phyloP scores from a whole-genome alignment of 177 flowering plant genomes.

The Telopea speciosissima region DNA sequence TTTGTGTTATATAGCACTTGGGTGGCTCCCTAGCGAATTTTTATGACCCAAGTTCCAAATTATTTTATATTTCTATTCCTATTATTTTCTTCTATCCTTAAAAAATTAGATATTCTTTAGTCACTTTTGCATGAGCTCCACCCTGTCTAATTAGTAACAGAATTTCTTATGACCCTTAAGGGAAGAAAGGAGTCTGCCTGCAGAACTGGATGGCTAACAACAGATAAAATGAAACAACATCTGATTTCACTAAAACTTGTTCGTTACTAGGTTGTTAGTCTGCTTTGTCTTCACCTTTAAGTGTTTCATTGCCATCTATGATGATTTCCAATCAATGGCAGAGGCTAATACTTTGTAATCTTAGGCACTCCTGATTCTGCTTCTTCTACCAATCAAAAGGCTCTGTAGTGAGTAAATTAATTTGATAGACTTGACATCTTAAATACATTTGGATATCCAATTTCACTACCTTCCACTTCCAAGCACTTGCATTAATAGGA shows the following conservation, averaged over 20 bases:
- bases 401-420: neutral
- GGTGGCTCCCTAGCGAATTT: too few relatives aligned
- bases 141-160: neutral
- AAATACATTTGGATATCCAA: too few relatives aligned
- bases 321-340: neutral
- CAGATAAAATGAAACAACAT: neutral
- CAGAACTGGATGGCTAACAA: neutral
- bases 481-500: neutral
- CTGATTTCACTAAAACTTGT: neutral
- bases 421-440: neutral
- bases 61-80: too few relatives aligned
- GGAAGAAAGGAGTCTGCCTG: neutral
- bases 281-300: neutral
- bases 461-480: neutral
- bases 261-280: neutral
- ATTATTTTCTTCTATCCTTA: too few relatives aligned
- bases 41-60: too few relatives aligned
- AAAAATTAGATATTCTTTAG: neutral
- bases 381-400: neutral
- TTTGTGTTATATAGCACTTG: too few relatives aligned
- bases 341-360: neutral
- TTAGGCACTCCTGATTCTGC: neutral
- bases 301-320: neutral
- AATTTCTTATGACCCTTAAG: neutral
- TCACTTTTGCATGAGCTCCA: neutral